Evolutionary conservation across 1,284 basidiomycete species (phyloP).

Genomic region (Melampsora larici-populina): DNA sequence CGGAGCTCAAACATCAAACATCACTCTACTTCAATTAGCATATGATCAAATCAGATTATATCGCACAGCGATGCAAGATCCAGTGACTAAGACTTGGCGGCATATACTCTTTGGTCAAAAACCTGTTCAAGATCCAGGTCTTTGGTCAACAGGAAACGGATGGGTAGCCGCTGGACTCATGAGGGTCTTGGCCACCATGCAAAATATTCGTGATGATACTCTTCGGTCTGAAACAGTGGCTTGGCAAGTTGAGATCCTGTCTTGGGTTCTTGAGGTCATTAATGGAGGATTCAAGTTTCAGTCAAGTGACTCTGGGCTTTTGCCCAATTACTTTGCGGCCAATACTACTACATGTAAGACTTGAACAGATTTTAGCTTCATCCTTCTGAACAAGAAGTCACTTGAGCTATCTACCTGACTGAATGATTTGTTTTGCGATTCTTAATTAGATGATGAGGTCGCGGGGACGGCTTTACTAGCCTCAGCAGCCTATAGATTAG

Average conservation of each 20-base stretch:
- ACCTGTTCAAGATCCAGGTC: slow-evolving; percentile 57
- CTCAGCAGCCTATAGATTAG: slow-evolving; percentile 69
- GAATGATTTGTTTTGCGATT: not conserved
- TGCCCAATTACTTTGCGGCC: slow-evolving; percentile 37
- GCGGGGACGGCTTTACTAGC: slow-evolving; percentile 67
- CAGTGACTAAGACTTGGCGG: slow-evolving; percentile 20
- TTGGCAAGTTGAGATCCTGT: not conserved
- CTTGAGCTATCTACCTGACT: not conserved
- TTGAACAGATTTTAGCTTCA: not conserved
- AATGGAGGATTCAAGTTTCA: slow-evolving; percentile 6
- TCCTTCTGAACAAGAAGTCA: not conserved
- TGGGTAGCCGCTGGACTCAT: slow-evolving; percentile 83
- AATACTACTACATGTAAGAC: not conserved
- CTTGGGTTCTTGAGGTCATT: slow-evolving; percentile 19
- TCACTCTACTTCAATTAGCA: slow-evolving; percentile 65
- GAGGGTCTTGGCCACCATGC: slow-evolving; percentile 72
- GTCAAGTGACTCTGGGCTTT: not conserved
- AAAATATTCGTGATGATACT: slow-evolving; percentile 52
- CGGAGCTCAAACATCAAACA: slow-evolving; percentile 67
- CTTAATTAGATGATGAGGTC: slow-evolving; percentile 16
- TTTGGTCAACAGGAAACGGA: slow-evolving; percentile 68
- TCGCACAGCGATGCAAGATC: slow-evolving; percentile 57
- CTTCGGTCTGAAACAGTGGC: not conserved
- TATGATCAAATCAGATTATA: slow-evolving; percentile 78
- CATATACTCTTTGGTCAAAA: slow-evolving; percentile 60